Conservation (phyloP, 2,329 filamentous ascomycete genomes). For the Exserohilum rostratum region DNA sequence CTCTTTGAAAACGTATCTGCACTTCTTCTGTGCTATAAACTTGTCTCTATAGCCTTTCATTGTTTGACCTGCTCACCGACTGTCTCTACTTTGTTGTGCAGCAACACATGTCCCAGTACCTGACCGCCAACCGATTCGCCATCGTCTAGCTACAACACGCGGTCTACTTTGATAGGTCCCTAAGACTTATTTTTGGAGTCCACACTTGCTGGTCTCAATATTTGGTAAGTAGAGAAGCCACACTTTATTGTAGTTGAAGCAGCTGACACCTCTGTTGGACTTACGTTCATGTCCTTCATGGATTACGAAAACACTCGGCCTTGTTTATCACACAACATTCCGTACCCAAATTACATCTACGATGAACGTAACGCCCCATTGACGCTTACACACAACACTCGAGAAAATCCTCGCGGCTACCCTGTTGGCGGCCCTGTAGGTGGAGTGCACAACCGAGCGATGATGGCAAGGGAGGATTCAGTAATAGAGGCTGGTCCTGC, state of each 20-base stretch:
- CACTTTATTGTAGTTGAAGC: neutral
- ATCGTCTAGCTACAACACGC: neutral
- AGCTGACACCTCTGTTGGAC: conserved; percentile 2
- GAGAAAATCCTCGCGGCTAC: conserved; percentile 35
- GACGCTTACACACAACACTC: conserved; percentile 21
- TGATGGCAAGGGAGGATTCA: conserved; percentile 23
- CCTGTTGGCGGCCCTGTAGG: conserved; percentile 31
- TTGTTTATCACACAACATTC: conserved; percentile 21
- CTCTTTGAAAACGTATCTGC: neutral
- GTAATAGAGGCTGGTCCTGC: conserved; percentile 46
- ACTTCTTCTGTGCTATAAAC: conserved; percentile 27
- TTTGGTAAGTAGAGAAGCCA: conserved; percentile 1
- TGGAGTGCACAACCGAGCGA: conserved; percentile 15
- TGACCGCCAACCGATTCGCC: neutral
- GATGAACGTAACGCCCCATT: conserved; percentile 32
- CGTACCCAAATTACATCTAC: conserved; percentile 27
- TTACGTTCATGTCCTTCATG: conserved; percentile 17
- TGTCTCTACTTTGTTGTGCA: conserved; percentile 1
- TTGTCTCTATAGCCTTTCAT: conserved; percentile 9
- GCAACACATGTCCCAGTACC: conserved; percentile 2
- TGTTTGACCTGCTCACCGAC: conserved; percentile 12
- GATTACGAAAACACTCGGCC: conserved; percentile 22
- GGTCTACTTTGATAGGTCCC: neutral
- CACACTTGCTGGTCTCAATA: neutral
- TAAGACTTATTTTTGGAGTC: neutral